Conservation (phyloP, 208 protist species). For the Trypanosoma melophagium region DNA sequence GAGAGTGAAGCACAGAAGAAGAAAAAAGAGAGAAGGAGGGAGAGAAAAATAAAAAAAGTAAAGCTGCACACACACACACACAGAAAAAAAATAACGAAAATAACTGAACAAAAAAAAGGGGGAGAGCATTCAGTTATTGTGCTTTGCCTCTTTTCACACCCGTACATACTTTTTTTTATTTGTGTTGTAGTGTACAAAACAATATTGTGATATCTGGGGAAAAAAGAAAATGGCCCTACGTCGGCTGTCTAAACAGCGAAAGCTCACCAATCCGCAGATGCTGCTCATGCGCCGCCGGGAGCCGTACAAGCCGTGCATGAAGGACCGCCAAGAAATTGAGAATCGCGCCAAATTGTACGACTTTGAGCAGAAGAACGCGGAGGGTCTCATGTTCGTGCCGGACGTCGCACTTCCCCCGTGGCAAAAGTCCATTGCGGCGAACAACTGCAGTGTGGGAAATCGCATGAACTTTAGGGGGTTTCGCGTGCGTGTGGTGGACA, state of each 20-base stretch:
- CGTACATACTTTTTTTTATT: too few relatives aligned
- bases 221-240: conserved; percentile 19
- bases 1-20: too few relatives aligned
- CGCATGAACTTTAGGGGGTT: conserved; percentile 71
- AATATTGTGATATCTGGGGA: not conserved
- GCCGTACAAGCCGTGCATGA: conserved; percentile 68
- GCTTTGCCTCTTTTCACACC: too few relatives aligned
- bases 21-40: too few relatives aligned
- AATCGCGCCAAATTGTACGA: conserved; percentile 52
- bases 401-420: conserved; percentile 72
- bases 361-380: conserved; percentile 66
- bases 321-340: conserved; percentile 61
- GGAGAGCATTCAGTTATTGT: too few relatives aligned
- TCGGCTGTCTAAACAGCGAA: conserved; percentile 42
- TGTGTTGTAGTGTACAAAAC: not conserved
- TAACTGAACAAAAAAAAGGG: too few relatives aligned
- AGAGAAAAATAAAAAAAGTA: too few relatives aligned
- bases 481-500: conserved; percentile 69
- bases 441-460: conserved; percentile 28
- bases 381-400: conserved; percentile 77
- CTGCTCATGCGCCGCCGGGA: conserved; percentile 43
- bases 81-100: too few relatives aligned
- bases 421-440: conserved; percentile 53
- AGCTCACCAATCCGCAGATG: conserved; percentile 47
- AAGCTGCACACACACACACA: too few relatives aligned